phyloP scores from a whole-genome alignment of 75 land plant species.

The Cupressus sempervirens region DNA sequence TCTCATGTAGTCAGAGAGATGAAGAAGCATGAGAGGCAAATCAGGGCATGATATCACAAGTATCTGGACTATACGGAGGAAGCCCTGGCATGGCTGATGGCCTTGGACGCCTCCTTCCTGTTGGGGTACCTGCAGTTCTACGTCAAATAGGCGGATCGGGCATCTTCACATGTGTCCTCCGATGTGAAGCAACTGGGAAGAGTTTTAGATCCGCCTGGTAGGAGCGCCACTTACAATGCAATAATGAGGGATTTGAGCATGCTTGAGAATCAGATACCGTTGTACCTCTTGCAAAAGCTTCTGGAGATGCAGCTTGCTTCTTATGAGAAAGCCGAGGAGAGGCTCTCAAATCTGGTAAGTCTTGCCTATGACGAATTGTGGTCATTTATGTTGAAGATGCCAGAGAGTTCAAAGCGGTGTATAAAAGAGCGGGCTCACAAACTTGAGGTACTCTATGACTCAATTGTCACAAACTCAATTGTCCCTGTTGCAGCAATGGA shows the following conservation, averaged over 20 bases:
- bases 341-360: neutral
- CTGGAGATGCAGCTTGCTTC: slow-evolving; percentile 7
- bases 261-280: too few species aligned
- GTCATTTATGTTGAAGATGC: neutral
- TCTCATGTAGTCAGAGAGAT: neutral
- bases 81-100: too few species aligned
- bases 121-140: too few species aligned
- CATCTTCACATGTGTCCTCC: too few species aligned
- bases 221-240: too few species aligned
- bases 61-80: neutral
- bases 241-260: too few species aligned
- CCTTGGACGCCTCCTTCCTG: too few species aligned
- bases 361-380: neutral
- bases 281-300: too few species aligned
- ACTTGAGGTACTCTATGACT: neutral
- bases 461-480: too few species aligned
- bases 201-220: too few species aligned
- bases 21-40: neutral
- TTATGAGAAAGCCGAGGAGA: neutral
- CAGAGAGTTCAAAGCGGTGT: neutral
- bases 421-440: neutral
- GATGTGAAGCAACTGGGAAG: too few species aligned
- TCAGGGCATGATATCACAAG: neutral
- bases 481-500: neutral
- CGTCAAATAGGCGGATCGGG: too few species aligned